Evolutionary conservation across 352 stramenopile species (phyloP).

Genomic region (Phytopythium kandeliae): DNA sequence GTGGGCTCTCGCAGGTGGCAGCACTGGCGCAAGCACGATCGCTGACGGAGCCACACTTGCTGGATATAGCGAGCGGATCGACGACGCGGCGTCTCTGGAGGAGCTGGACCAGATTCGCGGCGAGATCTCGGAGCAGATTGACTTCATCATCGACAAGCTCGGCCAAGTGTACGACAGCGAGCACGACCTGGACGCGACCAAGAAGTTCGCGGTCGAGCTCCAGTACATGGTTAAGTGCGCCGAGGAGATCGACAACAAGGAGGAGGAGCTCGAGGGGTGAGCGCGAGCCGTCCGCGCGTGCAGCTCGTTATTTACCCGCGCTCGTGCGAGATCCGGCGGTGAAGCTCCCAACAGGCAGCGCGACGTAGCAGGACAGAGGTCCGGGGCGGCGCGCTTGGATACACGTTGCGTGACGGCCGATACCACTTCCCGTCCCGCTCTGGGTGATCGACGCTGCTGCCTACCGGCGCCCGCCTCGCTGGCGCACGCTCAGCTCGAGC

Average conservation of each 20-base stretch:
- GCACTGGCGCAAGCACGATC: too few relatives aligned
- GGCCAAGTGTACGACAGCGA: constrained; percentile 70
- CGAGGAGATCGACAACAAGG: constrained; percentile 68
- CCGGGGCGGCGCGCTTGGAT: not conserved
- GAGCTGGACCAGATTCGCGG: constrained; percentile 51
- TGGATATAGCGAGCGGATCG: constrained; percentile 77
- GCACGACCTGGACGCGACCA: constrained; percentile 70
- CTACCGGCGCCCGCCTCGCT: constrained; percentile 70
- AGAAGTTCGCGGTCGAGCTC: constrained; percentile 65
- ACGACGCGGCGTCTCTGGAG: constrained; percentile 41
- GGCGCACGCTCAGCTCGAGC: constrained; percentile 74
- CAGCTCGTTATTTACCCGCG: constrained; percentile 3
- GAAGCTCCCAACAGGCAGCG: not conserved
- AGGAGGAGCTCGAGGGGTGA: constrained; percentile 61
- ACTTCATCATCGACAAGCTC: constrained; percentile 65
- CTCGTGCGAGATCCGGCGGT: not conserved
- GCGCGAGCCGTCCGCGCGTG: not conserved
- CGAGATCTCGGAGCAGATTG: constrained; percentile 62
- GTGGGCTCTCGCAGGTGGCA: too few relatives aligned
- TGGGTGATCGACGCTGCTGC: not conserved
- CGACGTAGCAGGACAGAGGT: not conserved
- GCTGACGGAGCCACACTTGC: too few relatives aligned
- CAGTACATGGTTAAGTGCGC: constrained; percentile 87
- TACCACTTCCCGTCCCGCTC: too few relatives aligned
- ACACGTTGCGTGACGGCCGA: too few relatives aligned